These are phyloP conservation scores for Cephaloascus albidus DNA, from an alignment of 805 yeast species.

Conservation along the genomic window DNA sequence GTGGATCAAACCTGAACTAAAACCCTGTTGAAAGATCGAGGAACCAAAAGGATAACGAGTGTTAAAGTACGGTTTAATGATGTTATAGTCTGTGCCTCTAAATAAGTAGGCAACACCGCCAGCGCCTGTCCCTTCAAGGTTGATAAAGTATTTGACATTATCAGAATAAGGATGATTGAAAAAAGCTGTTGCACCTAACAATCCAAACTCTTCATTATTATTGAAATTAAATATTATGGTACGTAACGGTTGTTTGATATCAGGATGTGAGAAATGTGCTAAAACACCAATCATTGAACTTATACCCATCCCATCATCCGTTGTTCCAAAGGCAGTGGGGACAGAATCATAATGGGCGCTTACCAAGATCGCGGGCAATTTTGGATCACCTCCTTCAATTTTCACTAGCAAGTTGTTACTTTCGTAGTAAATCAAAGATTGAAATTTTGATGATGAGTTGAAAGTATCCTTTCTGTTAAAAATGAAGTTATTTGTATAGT, in stretches of 20 bases:
- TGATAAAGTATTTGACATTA: conserved; percentile 55
- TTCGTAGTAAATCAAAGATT: conserved; percentile 65
- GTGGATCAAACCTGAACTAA: conserved; percentile 56
- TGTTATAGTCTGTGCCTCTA: conserved; percentile 73
- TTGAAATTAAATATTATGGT: conserved; percentile 79
- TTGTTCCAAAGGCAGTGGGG: conserved; percentile 78
- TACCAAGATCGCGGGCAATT: conserved; percentile 57
- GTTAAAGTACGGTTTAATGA: conserved; percentile 45
- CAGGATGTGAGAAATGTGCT: conserved; percentile 25
- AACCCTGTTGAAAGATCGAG: conserved; percentile 79
- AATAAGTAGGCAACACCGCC: conserved; percentile 80
- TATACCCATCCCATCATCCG: conserved; percentile 89
- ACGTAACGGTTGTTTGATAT: conserved; percentile 45
- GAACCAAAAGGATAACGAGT: conserved; percentile 69
- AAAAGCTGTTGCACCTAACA: conserved; percentile 73
- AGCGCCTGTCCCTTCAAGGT: conserved; percentile 89
- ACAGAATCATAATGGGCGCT: conserved; percentile 90
- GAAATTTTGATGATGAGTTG: conserved; percentile 21
- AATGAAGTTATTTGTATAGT: conserved; percentile 34
- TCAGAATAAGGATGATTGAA: conserved; percentile 64
- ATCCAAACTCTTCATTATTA: conserved; percentile 83
- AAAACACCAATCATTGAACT: conserved; percentile 72
- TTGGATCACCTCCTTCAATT: conserved; percentile 51
- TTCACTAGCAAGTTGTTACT: conserved; percentile 74
- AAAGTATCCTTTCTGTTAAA: conserved; percentile 39